phyloP scores from a whole-genome alignment of 225 moss, liverwort and hornwort species.

The Pseudoscleropodium purum region DNA sequence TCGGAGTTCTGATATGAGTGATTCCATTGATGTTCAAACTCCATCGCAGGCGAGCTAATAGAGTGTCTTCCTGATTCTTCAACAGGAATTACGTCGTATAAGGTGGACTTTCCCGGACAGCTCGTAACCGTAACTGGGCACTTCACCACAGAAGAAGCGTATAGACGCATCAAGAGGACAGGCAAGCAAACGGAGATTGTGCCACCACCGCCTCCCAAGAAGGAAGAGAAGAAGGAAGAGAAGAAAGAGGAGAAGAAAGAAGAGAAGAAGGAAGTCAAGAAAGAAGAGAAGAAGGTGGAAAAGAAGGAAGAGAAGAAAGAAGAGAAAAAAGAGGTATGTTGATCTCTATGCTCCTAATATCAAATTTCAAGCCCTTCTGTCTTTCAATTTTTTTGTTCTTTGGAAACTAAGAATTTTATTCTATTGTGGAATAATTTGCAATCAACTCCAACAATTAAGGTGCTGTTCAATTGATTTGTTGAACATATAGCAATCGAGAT shows the following conservation, averaged over 20 bases:
- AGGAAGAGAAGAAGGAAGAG: conserved; percentile 15
- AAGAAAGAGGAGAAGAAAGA: not conserved
- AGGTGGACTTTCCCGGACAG: conserved; percentile 14
- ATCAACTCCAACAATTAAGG: not conserved
- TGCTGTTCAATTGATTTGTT: not conserved
- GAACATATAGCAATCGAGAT: not conserved
- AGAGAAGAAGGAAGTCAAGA: not conserved
- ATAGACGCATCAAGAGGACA: conserved; percentile 38
- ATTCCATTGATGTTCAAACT: not conserved
- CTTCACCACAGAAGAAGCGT: conserved; percentile 21
- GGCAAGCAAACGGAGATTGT: conserved; percentile 33
- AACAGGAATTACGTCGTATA: conserved; percentile 12
- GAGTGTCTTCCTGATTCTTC: not conserved
- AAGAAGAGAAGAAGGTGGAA: not conserved
- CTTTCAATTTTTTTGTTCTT: not conserved
- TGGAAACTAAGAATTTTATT: too few species aligned
- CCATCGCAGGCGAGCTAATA: not conserved
- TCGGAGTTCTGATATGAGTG: not conserved
- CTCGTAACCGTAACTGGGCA: conserved; percentile 38
- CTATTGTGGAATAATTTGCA: not conserved
- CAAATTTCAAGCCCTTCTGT: not conserved
- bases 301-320: not conserved
- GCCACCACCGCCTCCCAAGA: conserved; percentile 7
- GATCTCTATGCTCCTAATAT: not conserved
- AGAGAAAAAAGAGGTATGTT: conserved; percentile 7